phyloP scores from a whole-genome alignment of 306 rosid species.

The Begonia masoniana region DNA sequence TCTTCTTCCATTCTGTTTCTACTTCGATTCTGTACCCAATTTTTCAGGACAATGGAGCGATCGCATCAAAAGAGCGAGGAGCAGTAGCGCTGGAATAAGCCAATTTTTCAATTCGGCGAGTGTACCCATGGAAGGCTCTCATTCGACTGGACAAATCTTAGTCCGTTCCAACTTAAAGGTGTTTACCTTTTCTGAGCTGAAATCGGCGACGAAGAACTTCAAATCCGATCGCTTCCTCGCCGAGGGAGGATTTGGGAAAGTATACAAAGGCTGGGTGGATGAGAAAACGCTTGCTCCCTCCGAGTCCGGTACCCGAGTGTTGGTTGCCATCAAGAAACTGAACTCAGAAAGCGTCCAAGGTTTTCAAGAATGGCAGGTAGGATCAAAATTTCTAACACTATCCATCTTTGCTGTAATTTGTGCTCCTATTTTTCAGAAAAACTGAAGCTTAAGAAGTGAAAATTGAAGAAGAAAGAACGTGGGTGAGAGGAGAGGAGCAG shows the following conservation, averaged over 20 bases:
- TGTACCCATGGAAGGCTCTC: conserved; percentile 22
- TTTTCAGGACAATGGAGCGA: conserved; percentile 29
- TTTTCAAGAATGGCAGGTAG: conserved; percentile 70
- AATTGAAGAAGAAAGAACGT: too few relatives aligned
- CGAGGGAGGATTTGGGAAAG: conserved; percentile 86
- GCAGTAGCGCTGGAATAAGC: conserved; percentile 37
- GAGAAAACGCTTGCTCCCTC: conserved; percentile 47
- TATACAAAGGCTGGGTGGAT: conserved; percentile 79
- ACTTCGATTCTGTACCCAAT: background rate
- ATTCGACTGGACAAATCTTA: conserved; percentile 30
- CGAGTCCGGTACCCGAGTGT: conserved; percentile 34
- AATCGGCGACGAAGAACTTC: conserved; percentile 48
- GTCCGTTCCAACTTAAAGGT: conserved; percentile 44
- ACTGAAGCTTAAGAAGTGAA: too few relatives aligned
- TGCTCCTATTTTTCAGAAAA: too few relatives aligned
- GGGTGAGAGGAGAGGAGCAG: too few relatives aligned
- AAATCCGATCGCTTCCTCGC: conserved; percentile 47
- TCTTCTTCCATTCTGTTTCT: too few relatives aligned
- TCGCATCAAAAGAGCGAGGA: conserved; percentile 24
- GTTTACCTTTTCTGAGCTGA: conserved; percentile 52
- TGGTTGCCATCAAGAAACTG: conserved; percentile 68
- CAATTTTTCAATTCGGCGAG: conserved; percentile 46
- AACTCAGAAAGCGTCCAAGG: conserved; percentile 68
- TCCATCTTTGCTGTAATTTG: too few relatives aligned
- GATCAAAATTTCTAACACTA: too few relatives aligned